Evolutionary conservation across 148 eudicot genomes (phyloP), one percentile per base, ranked within the genome.

Genomic region (Rhododendron ferrugineum): DNA sequence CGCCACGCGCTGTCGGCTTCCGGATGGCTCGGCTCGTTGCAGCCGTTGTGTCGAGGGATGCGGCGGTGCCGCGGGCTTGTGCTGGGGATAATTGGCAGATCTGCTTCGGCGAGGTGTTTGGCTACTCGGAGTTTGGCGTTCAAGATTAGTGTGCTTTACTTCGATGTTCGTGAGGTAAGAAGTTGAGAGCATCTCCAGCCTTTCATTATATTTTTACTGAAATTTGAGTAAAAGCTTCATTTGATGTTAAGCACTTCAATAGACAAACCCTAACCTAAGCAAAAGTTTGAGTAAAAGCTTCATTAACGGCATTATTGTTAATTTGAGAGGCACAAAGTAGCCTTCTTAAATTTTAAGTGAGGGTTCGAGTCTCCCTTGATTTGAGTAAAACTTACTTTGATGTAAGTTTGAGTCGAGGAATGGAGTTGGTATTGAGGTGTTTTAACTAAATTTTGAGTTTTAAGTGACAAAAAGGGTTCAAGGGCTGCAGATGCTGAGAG

Each of bases 11-110:
- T 97, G 20, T 97, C 99, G 75, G 95, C 95, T 26, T 92, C 99
- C 0, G 98, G 99, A 13, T 95, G 99, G 99, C 92, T 97, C 34
- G 99, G 99, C 3, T 94, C 98, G 1, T 92, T 97, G 11, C 99
- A 97, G 89, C 99, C 99, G 68, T 92, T 97, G 14, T 97, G 98
- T 87, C 92, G 98, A 0, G 99, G 99, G 37, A 97, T 97, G 99
- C 89, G 99, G 58, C 89, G 99, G 76, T 97, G 99, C 84, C 88
- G 99, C 3, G 99, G 99, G 1, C 92, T 97, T 22, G 98, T 95
- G 80, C 88, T 97, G 80, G 99, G 99, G 86, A 95, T 97, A 82
- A 86, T 97, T 11, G 99, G 99, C n/a, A 90, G 96, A 90, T 97
- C 99, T 89, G 98, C 95, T 58, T 91, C 98, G 0, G 99, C 99